Evolutionary conservation across 495 filamentous ascomycete species (phyloP).

Genomic region (Chaetomium cochliodes): DNA sequence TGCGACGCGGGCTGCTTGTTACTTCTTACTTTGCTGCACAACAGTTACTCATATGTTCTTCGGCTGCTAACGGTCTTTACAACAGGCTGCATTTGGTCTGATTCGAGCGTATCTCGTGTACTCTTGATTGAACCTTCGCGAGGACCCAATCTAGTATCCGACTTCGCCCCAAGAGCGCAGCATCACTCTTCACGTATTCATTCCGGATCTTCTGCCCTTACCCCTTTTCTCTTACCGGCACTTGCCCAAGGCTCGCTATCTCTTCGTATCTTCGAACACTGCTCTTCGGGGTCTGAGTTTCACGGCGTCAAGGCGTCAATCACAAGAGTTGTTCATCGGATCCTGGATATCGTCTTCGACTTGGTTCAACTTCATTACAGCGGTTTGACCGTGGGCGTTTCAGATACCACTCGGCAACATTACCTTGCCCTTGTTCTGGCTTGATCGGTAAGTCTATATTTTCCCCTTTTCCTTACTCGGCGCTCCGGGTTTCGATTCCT

Average conservation of each 20-base stretch:
- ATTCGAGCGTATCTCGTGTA: conserved; percentile 8
- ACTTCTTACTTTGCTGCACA: neutral
- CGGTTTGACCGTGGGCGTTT: conserved; percentile 20
- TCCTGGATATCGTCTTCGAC: conserved; percentile 31
- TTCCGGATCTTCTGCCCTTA: conserved; percentile 17
- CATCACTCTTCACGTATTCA: conserved; percentile 17
- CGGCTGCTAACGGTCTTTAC: neutral
- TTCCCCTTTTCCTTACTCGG: neutral
- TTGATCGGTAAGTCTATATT: conserved; percentile 13
- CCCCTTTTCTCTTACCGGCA: conserved; percentile 17
- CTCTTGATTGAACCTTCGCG: conserved; percentile 3
- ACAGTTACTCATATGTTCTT: neutral
- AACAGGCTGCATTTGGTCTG: conserved; percentile 13
- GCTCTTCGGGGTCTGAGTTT: conserved; percentile 31
- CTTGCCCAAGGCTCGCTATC: conserved; percentile 5
- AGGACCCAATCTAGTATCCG: neutral
- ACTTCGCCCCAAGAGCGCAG: neutral
- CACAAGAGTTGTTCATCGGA: conserved; percentile 28
- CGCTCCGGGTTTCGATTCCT: too few relatives aligned
- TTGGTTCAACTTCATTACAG: conserved; percentile 18
- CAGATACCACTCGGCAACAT: conserved; percentile 22
- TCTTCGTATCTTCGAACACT: conserved; percentile 27
- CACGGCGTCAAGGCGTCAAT: conserved; percentile 31
- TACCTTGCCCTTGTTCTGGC: conserved; percentile 22
- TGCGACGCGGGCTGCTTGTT: neutral